phyloP scores from a whole-genome alignment of 2,329 filamentous ascomycete genomes.

The Arthroderma uncinatum region DNA sequence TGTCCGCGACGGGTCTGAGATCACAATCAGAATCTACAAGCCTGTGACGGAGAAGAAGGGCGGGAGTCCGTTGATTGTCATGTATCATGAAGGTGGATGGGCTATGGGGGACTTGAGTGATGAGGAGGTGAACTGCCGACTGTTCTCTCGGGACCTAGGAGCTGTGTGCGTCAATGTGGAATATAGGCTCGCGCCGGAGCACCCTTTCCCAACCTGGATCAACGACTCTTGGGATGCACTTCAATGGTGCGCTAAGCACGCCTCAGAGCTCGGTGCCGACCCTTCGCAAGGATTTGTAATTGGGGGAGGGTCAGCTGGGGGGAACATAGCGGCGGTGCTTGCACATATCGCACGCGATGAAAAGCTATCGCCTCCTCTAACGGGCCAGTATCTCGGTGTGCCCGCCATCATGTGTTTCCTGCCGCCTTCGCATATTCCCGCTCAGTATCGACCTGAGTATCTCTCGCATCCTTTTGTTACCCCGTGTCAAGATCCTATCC shows the following conservation, averaged over 20 bases:
- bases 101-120: not conserved
- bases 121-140: constrained; percentile 3
- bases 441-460: not conserved
- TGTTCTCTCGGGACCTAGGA: not conserved
- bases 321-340: constrained; percentile 31
- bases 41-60: not conserved
- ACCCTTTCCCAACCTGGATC: constrained; percentile 29
- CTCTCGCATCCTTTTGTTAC: not conserved
- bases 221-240: constrained; percentile 33
- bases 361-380: not conserved
- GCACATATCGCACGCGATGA: constrained; percentile 31
- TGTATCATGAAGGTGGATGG: constrained; percentile 3
- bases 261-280: constrained; percentile 27
- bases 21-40: not conserved
- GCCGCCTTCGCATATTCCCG: not conserved
- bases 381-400: not conserved
- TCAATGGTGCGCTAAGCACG: constrained; percentile 30
- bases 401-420: not conserved
- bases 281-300: constrained; percentile 23
- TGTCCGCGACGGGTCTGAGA: constrained; percentile 1
- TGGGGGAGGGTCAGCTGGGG: constrained; percentile 32
- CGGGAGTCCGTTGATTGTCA: not conserved
- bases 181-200: constrained; percentile 33
- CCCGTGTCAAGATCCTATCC: not conserved
- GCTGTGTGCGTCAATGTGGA: constrained; percentile 40